These are phyloP conservation scores for Kluyveromyces dobzhanskii DNA, from an alignment of 805 yeast species.

Conservation along the genomic window DNA sequence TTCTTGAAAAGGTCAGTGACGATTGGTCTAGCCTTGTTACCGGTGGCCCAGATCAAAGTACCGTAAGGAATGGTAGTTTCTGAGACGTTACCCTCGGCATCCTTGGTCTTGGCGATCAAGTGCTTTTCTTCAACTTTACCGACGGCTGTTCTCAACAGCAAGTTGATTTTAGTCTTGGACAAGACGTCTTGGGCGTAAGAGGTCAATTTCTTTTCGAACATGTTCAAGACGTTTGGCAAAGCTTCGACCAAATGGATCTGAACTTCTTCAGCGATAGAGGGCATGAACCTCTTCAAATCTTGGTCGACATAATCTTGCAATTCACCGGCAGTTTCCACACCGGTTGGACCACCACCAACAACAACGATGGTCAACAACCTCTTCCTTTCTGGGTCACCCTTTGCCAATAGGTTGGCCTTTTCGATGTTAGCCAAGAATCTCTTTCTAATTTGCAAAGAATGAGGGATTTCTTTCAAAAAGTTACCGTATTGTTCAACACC, in stretches of 20 bases:
- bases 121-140: constrained; percentile 69
- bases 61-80: constrained; percentile 70
- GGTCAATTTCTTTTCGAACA: constrained; percentile 38
- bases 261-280: constrained; percentile 77
- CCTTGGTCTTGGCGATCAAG: constrained; percentile 65
- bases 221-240: constrained; percentile 70
- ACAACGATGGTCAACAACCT: constrained; percentile 81
- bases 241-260: constrained; percentile 86
- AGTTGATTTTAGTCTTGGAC: constrained; percentile 51
- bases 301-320: constrained; percentile 90
- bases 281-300: constrained; percentile 81
- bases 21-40: constrained; percentile 79
- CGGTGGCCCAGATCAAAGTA: constrained; percentile 93
- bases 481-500: constrained; percentile 81
- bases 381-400: constrained; percentile 71
- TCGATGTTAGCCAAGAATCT: constrained; percentile 80
- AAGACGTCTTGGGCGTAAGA: constrained; percentile 37
- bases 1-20: constrained; percentile 57
- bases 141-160: constrained; percentile 81
- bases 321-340: constrained; percentile 96
- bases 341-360: constrained; percentile 98
- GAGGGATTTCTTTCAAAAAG: constrained; percentile 82
- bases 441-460: constrained; percentile 74
- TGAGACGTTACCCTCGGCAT: constrained; percentile 61
- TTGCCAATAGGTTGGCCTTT: constrained; percentile 77